These are phyloP conservation scores for Oryza longistaminata DNA, from an alignment of 176 grass and related monocot species.

Conservation along the genomic window DNA sequence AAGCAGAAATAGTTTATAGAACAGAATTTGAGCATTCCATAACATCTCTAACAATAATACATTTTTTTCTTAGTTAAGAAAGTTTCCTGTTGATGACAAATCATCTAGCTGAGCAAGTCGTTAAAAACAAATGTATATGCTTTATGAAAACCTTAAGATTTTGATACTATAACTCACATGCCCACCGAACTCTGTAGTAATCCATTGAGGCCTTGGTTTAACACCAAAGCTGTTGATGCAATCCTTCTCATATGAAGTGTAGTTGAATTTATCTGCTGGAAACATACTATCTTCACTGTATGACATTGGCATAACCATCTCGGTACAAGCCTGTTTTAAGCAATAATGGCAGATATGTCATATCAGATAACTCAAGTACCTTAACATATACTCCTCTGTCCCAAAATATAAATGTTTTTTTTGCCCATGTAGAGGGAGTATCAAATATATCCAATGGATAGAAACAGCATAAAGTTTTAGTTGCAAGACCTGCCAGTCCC, in stretches of 20 bases:
- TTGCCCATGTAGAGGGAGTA: too few relatives aligned
- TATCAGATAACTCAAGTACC: slow-evolving; percentile 3
- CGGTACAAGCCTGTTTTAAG: slow-evolving; percentile 84
- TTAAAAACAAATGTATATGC: neutral
- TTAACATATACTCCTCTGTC: neutral
- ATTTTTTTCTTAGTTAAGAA: slow-evolving; percentile 6
- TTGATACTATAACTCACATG: slow-evolving; percentile 63
- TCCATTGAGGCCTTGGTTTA: slow-evolving; percentile 69
- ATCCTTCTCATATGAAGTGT: slow-evolving; percentile 44
- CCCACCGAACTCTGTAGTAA: slow-evolving; percentile 88
- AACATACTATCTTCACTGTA: slow-evolving; percentile 79
- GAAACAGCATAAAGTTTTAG: neutral
- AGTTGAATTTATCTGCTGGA: slow-evolving; percentile 71
- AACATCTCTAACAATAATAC: neutral
- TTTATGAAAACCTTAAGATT: neutral
- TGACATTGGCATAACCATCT: slow-evolving; percentile 97
- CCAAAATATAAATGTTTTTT: too few relatives aligned
- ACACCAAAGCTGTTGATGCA: slow-evolving; percentile 75
- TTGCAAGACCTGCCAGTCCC: slow-evolving; percentile 77
- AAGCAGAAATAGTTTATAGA: neutral
- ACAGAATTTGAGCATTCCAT: neutral
- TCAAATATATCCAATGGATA: slow-evolving; percentile 7
- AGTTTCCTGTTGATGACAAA: neutral
- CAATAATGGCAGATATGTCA: slow-evolving; percentile 24
- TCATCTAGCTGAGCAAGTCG: neutral